Base-by-base conservation (phyloP, 2,329 filamentous ascomycete genomes). In the Colletotrichum sp. region DNA sequence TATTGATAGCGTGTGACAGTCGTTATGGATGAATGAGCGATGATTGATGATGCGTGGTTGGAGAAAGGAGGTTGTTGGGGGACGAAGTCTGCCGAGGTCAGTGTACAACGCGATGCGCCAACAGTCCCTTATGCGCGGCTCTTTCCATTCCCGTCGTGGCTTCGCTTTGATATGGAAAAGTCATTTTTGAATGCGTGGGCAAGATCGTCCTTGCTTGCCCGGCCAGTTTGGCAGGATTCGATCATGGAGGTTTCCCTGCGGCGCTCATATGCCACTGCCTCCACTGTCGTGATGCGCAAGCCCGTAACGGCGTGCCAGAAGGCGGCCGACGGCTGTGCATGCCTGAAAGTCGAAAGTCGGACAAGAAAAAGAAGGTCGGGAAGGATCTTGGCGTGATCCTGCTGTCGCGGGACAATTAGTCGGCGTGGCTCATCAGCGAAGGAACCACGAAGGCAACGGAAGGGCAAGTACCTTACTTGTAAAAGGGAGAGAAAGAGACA, bases 331-430 rank as follows among this genome's bases (percentile, higher is more conserved):
- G 6, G 12, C n/a, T 8, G n/a, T 22, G 12, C n/a, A 25, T 52
- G n/a, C n/a, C n/a, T 13, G 0, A 1, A 13, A 8, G 9, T n/a
- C 2, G 4, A 1, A 13, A 2, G 1, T 48, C 6, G 6, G 43
- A 13, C 6, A 1, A 5, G n/a, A 5, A 25, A 52, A 22, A 0
- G 0, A 52, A 52, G 6, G 0, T 6, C 1, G n/a, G 6, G 43
- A 52, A 8, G 43, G 43, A 52, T 13, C n/a, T 52, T 52, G 43
- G n/a, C n/a, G 3, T 52, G 43, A 7, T 13, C n/a, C 10, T 13
- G 22, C n/a, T 52, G n/a, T 52, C n/a, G 2, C 0, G 43, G 2
- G 10, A 52, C 7, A 3, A 52, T 52, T 12, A 13, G 43, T 7
- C 10, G 43, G 43, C 0, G 43, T 3, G 10, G 8, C n/a, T 13